phyloP scores from a whole-genome alignment of 202 grass and related monocot species.

The Carex sylvatica region DNA sequence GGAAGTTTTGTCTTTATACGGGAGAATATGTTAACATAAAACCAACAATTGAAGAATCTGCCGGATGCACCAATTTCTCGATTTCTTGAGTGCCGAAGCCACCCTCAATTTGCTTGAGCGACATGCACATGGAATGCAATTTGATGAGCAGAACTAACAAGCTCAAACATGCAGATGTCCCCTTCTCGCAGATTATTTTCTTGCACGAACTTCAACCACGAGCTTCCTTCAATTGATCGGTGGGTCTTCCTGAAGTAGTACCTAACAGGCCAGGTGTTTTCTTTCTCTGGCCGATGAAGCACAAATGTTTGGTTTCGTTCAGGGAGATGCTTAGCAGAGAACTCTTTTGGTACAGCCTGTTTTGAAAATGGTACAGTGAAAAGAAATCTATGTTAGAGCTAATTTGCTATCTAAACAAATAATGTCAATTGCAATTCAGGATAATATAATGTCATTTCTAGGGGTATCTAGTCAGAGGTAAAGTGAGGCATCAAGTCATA shows the following conservation, averaged over 20 bases:
- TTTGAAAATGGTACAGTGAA: not conserved
- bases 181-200: slow-evolving; percentile 38
- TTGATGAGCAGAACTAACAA: no score
- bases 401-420: not conserved
- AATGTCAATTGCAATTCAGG: not conserved
- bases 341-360: not conserved
- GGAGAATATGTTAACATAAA: no score
- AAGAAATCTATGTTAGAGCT: not conserved
- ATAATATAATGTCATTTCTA: not conserved
- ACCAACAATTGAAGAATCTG: no score
- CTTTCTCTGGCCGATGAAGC: slow-evolving; percentile 4
- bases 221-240: not conserved
- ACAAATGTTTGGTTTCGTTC: not conserved
- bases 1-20: not conserved
- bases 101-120: no score
- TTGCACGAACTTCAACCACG: slow-evolving; percentile 33
- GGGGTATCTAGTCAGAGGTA: not conserved
- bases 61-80: no score
- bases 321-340: not conserved
- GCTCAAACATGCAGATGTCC: no score
- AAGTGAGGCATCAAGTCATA: no score
- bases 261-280: slow-evolving; percentile 21
- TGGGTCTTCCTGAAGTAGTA: not conserved
- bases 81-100: no score
- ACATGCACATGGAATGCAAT: no score